These are phyloP conservation scores for Papilionanthe hybrid DNA, from an alignment of 116 monocot genomes.

Conservation along the genomic window DNA sequence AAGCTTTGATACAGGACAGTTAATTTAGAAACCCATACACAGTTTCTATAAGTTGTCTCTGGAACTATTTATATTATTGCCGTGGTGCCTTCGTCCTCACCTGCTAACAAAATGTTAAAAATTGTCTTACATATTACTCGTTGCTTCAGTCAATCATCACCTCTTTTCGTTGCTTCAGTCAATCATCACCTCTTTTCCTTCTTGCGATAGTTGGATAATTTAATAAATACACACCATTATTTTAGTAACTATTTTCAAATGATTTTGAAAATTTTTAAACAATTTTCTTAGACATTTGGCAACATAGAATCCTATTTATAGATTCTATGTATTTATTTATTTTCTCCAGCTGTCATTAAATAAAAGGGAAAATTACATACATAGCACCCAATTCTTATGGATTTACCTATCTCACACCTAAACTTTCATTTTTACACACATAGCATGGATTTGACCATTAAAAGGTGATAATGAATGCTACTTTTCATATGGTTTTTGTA, in stretches of 20 bases:
- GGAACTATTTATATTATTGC: neutral
- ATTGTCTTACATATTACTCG: neutral
- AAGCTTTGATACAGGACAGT: neutral
- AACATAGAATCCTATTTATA: no score
- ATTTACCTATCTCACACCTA: no score
- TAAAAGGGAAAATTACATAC: no score
- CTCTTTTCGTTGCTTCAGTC: neutral
- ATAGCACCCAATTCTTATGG: no score
- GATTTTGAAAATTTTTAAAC: neutral
- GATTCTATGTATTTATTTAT: no score
- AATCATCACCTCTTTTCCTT: neutral
- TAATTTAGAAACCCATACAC: neutral
- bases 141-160: neutral
- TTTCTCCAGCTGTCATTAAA: no score
- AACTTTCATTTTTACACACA: no score
- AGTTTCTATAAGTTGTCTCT: neutral
- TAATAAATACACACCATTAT: neutral
- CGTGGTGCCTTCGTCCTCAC: no score
- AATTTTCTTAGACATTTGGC: no score
- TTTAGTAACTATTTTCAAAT: neutral
- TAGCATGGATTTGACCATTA: no score
- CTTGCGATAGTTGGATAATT: neutral
- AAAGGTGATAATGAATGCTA: no score
- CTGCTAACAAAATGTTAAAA: neutral
- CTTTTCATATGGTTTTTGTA: no score